phyloP scores from a whole-genome alignment of 148 eudicot genomes.

The Pharnaceum exiguum region DNA sequence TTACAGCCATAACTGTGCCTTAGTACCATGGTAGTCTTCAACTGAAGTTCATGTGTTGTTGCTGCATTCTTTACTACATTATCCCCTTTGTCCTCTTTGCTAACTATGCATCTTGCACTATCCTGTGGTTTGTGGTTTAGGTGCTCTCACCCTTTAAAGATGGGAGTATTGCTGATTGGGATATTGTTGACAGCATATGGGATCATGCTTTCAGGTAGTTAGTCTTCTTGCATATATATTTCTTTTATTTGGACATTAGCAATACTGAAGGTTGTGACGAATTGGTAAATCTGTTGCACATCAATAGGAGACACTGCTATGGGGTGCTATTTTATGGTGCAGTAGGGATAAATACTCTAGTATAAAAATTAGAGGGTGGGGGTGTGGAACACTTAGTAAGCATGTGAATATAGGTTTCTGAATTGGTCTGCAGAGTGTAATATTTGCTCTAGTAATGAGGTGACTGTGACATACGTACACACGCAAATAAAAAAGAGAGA shows the following conservation, averaged over 20 bases:
- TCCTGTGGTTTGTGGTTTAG: slow-evolving; percentile 29
- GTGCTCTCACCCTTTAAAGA: slow-evolving; percentile 83
- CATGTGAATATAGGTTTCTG: too few species aligned
- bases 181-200: slow-evolving; percentile 92
- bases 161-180: slow-evolving; percentile 92
- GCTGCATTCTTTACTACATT: neutral
- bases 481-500: too few species aligned
- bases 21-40: neutral
- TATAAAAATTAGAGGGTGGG: too few species aligned
- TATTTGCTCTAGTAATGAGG: too few species aligned
- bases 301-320: too few species aligned
- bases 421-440: too few species aligned
- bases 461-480: too few species aligned
- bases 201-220: slow-evolving; percentile 85
- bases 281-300: neutral
- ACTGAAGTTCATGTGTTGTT: neutral
- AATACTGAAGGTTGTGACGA: neutral
- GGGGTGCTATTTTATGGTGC: too few species aligned
- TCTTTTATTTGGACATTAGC: neutral
- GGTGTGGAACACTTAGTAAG: too few species aligned
- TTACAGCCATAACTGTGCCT: neutral
- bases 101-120: neutral
- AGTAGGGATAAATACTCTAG: too few species aligned
- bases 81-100: neutral
- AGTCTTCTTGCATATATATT: neutral